phyloP scores from a whole-genome alignment of 768 basidiomycete species.

The Gloeostereum incarnatum region DNA sequence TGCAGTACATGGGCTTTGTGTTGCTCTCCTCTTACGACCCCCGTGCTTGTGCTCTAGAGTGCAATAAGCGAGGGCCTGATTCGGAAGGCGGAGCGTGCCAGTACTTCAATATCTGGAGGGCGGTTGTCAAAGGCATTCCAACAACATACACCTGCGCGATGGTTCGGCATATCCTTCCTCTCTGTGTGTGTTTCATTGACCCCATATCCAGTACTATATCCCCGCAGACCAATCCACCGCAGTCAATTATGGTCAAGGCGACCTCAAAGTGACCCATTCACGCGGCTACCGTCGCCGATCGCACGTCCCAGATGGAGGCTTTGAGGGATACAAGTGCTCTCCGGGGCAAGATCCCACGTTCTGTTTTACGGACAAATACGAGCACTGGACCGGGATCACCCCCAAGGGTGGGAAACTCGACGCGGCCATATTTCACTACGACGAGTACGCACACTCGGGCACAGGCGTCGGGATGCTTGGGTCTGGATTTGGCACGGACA shows the following conservation, averaged over 20 bases:
- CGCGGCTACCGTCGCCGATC: conserved; percentile 35
- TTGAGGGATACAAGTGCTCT: conserved; percentile 30
- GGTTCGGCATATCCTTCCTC: conserved; percentile 18
- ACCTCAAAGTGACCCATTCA: conserved; percentile 34
- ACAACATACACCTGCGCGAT: conserved; percentile 42
- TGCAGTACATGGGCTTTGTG: conserved; percentile 41
- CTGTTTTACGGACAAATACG: conserved; percentile 27
- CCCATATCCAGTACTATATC: conserved; percentile 30
- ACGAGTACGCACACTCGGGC: conserved; percentile 29
- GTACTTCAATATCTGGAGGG: conserved; percentile 48
- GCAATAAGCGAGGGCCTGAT: conserved; percentile 33
- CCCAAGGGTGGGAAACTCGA: conserved; percentile 26
- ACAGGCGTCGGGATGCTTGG: conserved; percentile 30
- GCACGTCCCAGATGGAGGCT: conserved; percentile 29
- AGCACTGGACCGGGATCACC: conserved; percentile 30
- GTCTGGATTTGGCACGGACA: conserved; percentile 28
- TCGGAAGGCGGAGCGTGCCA: conserved; percentile 32
- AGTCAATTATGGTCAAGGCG: conserved; percentile 35
- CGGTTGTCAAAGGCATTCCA: conserved; percentile 31
- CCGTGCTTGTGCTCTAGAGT: conserved; percentile 31
- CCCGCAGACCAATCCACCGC: conserved; percentile 33
- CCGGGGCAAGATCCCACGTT: conserved; percentile 14
- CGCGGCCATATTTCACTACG: conserved; percentile 34
- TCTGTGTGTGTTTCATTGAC: neutral
- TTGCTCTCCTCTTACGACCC: conserved; percentile 40